Conservation (phyloP, 768 basidiomycete species). For the Kwoniella sp. region DNA sequence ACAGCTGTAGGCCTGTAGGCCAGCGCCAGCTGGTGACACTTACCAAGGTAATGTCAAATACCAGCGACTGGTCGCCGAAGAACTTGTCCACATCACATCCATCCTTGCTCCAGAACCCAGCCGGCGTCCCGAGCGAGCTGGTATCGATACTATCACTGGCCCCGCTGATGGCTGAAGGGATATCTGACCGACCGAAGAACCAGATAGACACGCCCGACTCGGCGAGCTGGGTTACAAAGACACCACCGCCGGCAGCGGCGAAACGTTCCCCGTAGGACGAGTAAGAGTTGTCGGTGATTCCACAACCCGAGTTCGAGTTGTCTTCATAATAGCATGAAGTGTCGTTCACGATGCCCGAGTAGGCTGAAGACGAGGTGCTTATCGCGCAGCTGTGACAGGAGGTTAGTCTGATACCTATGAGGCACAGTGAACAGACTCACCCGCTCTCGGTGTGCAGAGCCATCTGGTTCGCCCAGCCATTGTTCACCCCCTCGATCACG, state of each 20-base stretch:
- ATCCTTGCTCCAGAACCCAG: constrained; percentile 22
- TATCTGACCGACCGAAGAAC: constrained; percentile 54
- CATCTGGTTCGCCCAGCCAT: constrained; percentile 63
- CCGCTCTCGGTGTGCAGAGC: constrained; percentile 63
- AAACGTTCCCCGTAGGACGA: constrained; percentile 66
- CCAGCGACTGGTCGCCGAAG: constrained; percentile 46
- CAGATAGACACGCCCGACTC: constrained; percentile 56
- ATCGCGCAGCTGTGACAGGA: constrained; percentile 13
- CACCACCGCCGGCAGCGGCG: constrained; percentile 63
- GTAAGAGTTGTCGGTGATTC: constrained; percentile 58
- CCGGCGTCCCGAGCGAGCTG: background rate
- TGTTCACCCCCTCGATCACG: constrained; percentile 76
- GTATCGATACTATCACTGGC: constrained; percentile 6
- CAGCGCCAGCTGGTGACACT: constrained; percentile 31
- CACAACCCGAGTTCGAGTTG: constrained; percentile 60
- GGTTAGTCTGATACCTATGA: background rate
- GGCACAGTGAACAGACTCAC: constrained; percentile 18
- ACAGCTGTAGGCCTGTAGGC: too few species aligned
- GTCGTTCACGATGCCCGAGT: constrained; percentile 46
- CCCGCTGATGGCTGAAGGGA: constrained; percentile 1
- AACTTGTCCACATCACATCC: constrained; percentile 53
- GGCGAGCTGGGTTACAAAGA: constrained; percentile 71
- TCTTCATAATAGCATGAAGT: constrained; percentile 55
- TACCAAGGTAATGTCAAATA: constrained; percentile 62
- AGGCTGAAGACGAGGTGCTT: constrained; percentile 18